phyloP scores from a whole-genome alignment of 2,329 filamentous ascomycete genomes.

The Aspergillus versicolor region DNA sequence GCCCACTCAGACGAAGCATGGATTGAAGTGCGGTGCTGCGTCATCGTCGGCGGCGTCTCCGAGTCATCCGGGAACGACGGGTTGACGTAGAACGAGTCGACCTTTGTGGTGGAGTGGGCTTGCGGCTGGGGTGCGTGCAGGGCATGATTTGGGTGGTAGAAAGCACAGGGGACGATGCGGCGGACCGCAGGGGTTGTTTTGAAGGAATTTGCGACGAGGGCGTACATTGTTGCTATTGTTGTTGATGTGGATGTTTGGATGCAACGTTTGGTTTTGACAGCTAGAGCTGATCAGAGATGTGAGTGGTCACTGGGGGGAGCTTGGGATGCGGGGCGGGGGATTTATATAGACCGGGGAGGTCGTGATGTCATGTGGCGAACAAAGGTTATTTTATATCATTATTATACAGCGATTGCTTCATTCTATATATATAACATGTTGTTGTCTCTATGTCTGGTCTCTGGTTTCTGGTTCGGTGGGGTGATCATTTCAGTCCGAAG shows the following conservation, averaged over 20 bases:
- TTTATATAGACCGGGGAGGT: not conserved
- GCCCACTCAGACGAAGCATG: conserved; percentile 5
- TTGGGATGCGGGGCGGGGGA: not conserved
- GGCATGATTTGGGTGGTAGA: conserved; percentile 8
- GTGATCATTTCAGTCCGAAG: conserved; percentile 14
- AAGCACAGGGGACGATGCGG: conserved; percentile 6
- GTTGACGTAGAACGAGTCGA: conserved; percentile 12
- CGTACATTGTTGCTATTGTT: conserved; percentile 2
- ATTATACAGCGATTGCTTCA: not conserved
- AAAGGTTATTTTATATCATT: not conserved
- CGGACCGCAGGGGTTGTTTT: conserved; percentile 3
- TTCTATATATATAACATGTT: not conserved
- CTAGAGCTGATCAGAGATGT: not conserved
- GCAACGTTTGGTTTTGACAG: not conserved
- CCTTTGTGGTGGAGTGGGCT: conserved; percentile 2
- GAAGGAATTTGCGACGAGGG: conserved; percentile 2
- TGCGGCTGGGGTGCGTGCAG: not conserved
- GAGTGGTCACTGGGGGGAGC: not conserved
- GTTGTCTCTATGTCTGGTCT: not conserved
- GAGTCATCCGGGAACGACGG: conserved; percentile 10
- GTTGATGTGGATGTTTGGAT: not conserved
- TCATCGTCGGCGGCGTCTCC: conserved; percentile 3
- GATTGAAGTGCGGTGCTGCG: not conserved
- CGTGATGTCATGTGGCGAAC: conserved; percentile 11
- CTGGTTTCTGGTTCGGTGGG: not conserved